These are phyloP conservation scores for Mucor racemosus DNA, from an alignment of 371 early-diverging fungal genomes.

Conservation along the genomic window DNA sequence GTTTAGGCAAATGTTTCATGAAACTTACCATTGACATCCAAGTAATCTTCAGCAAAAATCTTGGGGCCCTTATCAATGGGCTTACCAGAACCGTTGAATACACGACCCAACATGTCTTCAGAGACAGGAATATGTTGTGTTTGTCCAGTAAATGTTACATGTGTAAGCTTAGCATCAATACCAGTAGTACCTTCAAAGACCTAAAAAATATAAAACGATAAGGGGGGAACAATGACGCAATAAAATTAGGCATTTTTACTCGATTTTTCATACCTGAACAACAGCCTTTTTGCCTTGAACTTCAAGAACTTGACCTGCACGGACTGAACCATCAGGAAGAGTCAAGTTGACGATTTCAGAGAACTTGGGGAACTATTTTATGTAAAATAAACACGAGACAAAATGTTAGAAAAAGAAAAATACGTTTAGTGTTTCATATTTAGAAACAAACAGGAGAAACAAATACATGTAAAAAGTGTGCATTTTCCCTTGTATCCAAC, in stretches of 20 bases:
- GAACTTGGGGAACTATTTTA: conserved; percentile 90
- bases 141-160: conserved; percentile 98
- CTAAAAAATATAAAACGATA: conserved; percentile 42
- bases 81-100: conserved; percentile 99
- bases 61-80: conserved; percentile 99
- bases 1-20: conserved; percentile 18
- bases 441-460: conserved; percentile 10
- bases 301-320: conserved; percentile 99
- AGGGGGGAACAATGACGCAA: conserved; percentile 14
- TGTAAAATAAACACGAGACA: conserved; percentile 13
- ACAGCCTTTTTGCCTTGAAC: conserved; percentile 98
- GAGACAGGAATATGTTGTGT: conserved; percentile 98
- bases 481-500: not conserved
- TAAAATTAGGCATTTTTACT: not conserved
- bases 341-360: conserved; percentile 99
- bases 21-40: conserved; percentile 89
- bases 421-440: not conserved
- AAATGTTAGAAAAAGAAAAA: not conserved
- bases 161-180: conserved; percentile 97
- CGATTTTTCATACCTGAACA: conserved; percentile 78
- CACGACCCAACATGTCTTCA: conserved; percentile 99
- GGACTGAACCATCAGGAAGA: conserved; percentile 95
- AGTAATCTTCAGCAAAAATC: conserved; percentile 98
- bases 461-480: not conserved
- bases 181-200: conserved; percentile 99